A percentile compares a stretch with the other conserved stretches of the same genome.
Evolutionary conservation across 352 stramenopile genomes (phyloP).

Genomic region (Phytopythium litorale): DNA sequence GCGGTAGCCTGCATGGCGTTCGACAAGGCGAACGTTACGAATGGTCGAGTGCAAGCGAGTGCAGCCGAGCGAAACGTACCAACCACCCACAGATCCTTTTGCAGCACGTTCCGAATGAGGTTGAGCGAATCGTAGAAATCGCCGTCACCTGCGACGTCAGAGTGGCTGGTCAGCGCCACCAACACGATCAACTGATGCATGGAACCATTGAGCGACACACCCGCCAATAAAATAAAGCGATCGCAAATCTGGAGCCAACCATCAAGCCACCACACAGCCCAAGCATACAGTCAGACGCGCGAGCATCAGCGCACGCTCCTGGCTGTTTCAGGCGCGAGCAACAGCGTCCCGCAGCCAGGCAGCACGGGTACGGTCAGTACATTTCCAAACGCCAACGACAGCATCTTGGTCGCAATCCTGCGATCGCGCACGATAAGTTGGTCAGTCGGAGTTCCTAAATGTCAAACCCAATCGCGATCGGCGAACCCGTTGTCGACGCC

Average conservation of each 20-base stretch:
- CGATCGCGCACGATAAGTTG: neutral
- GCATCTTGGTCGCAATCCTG: constrained; percentile 85
- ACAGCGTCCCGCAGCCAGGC: constrained; percentile 1
- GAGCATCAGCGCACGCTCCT: neutral
- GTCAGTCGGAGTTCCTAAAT: neutral
- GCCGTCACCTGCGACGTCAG: constrained; percentile 50
- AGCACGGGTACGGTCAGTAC: constrained; percentile 18
- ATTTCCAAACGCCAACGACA: constrained; percentile 83
- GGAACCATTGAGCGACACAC: constrained; percentile 18
- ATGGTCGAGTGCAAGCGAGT: neutral
- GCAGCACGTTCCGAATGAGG: constrained; percentile 72
- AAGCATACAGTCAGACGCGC: constrained; percentile 6
- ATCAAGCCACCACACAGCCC: constrained; percentile 6
- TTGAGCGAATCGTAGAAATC: constrained; percentile 87
- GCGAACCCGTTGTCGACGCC: constrained; percentile 85
- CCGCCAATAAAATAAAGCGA: constrained; percentile 78
- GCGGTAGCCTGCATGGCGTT: constrained; percentile 45
- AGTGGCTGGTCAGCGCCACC: neutral
- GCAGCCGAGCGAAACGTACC: constrained; percentile 33
- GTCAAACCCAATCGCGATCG: neutral
- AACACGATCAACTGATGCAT: neutral
- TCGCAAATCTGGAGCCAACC: constrained; percentile 53
- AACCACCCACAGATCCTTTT: constrained; percentile 85
- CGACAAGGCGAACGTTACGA: neutral
- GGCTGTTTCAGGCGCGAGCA: neutral